Conservation (phyloP, 2,329 filamentous ascomycete genomes). For the Fusarium verrucosum region DNA sequence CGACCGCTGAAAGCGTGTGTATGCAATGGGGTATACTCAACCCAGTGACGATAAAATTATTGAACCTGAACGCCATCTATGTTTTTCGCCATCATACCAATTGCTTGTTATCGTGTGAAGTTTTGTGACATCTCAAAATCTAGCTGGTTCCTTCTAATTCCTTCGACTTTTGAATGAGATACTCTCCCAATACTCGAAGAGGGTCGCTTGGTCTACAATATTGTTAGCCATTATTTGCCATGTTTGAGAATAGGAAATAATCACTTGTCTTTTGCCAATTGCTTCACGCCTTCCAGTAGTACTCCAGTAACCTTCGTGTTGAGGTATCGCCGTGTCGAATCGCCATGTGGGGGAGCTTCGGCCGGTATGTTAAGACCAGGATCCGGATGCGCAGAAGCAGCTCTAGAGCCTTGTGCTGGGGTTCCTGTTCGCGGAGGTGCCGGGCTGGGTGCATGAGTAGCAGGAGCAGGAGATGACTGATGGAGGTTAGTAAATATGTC, state of each 20-base stretch:
- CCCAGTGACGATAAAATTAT: constrained; percentile 37
- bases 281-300: constrained; percentile 79
- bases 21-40: constrained; percentile 41
- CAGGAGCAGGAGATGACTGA: constrained; percentile 53
- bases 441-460: constrained; percentile 53
- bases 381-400: constrained; percentile 67
- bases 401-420: constrained; percentile 61
- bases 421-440: constrained; percentile 59
- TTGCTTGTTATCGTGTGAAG: not conserved
- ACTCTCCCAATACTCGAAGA: constrained; percentile 74
- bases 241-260: constrained; percentile 50
- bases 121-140: constrained; percentile 3
- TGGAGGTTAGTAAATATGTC: constrained; percentile 17
- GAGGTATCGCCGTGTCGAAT: constrained; percentile 74
- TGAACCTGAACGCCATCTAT: constrained; percentile 42
- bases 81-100: constrained; percentile 20
- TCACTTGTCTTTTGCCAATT: constrained; percentile 75
- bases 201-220: constrained; percentile 69
- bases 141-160: constrained; percentile 63
- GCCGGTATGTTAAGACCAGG: constrained; percentile 63
- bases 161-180: constrained; percentile 71
- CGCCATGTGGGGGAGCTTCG: constrained; percentile 71
- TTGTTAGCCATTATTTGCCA: constrained; percentile 15
- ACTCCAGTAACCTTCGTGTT: constrained; percentile 75
- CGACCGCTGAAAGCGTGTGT: constrained; percentile 47